Percentiles rank a stretch among this genome's conserved stretches.
Evolutionary conservation across 2,329 filamentous ascomycete species (phyloP).

Genomic region (Epicoccum nigrum): DNA sequence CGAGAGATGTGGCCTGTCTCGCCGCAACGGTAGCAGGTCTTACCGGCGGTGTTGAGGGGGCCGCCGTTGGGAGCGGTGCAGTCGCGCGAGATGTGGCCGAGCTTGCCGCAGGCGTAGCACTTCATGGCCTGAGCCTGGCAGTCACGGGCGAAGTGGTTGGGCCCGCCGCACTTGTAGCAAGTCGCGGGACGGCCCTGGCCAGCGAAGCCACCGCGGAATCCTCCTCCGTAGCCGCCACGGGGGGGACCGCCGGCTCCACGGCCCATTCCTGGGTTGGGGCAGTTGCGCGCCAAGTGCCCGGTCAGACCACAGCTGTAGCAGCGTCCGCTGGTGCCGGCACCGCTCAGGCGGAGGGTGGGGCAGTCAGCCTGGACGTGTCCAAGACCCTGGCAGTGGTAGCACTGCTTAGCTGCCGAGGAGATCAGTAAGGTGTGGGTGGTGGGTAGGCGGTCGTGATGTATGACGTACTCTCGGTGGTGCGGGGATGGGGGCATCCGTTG

Average conservation of each 20-base stretch:
- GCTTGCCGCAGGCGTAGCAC: constrained; percentile 95
- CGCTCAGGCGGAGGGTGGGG: constrained; percentile 91
- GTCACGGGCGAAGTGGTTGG: constrained; percentile 97
- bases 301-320: constrained; percentile 97
- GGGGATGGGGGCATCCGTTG: constrained; percentile 93
- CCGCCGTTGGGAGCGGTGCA: constrained; percentile 97
- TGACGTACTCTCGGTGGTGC: constrained; percentile 84
- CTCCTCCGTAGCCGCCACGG: constrained; percentile 72
- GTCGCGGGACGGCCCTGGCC: constrained; percentile 69
- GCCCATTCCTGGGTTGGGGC: constrained; percentile 75
- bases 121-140: constrained; percentile 99
- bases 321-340: constrained; percentile 77
- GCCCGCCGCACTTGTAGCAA: constrained; percentile 76
- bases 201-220: constrained; percentile 75
- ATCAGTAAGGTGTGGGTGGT: constrained; percentile 1
- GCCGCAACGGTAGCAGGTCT: constrained; percentile 98
- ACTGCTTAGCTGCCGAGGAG: constrained; percentile 79
- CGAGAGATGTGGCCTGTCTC: constrained; percentile 95
- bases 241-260: constrained; percentile 67
- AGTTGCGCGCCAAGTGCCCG: constrained; percentile 90
- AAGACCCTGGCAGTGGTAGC: constrained; percentile 98
- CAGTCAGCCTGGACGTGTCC: constrained; percentile 99
- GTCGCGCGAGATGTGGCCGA: constrained; percentile 88
- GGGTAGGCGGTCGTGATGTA: constrained; percentile 1
- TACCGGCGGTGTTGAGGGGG: constrained; percentile 91